phyloP scores from a whole-genome alignment of 306 rosid species.

The Vigna trinervia region DNA sequence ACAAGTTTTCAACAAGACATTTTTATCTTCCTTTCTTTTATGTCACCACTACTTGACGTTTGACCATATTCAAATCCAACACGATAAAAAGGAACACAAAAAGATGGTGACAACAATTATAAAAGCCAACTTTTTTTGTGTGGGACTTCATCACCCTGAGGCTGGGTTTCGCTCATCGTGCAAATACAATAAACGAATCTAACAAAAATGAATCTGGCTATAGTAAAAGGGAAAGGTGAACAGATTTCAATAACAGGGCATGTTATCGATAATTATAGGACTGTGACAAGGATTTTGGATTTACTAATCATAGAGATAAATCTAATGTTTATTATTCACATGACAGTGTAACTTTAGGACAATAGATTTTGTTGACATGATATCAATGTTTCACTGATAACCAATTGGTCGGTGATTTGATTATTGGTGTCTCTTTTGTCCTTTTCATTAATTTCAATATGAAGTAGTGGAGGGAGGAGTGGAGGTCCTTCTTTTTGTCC shows the following conservation, averaged over 20 bases:
- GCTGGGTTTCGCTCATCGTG: constrained; percentile 3
- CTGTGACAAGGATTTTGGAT: constrained; percentile 18
- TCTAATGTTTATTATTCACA: neutral
- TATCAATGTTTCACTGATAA: neutral
- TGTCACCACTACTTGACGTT: constrained; percentile 15
- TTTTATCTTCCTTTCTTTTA: constrained; percentile 9
- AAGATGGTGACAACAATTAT: constrained; percentile 37
- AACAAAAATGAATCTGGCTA: constrained; percentile 7
- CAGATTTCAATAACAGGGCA: constrained; percentile 5
- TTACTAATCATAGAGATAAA: neutral
- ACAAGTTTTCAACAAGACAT: constrained; percentile 21
- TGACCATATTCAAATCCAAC: constrained; percentile 32
- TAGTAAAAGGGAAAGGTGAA: constrained; percentile 16
- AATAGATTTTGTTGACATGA: constrained; percentile 17
- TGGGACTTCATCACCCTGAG: constrained; percentile 13
- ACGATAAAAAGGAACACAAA: constrained; percentile 31
- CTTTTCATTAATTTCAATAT: neutral
- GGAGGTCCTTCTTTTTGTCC: neutral
- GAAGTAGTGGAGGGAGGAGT: neutral
- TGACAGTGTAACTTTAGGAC: constrained; percentile 2
- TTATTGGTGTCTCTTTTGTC: neutral
- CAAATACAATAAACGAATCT: neutral
- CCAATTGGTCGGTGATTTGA: constrained; percentile 6
- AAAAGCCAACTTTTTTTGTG: constrained; percentile 25
- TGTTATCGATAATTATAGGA: neutral